A percentile compares a stretch with the other conserved stretches of the same genome.
Conservation (phyloP, 371 early-diverging fungal genomes). For the Mucor plumbeus region DNA sequence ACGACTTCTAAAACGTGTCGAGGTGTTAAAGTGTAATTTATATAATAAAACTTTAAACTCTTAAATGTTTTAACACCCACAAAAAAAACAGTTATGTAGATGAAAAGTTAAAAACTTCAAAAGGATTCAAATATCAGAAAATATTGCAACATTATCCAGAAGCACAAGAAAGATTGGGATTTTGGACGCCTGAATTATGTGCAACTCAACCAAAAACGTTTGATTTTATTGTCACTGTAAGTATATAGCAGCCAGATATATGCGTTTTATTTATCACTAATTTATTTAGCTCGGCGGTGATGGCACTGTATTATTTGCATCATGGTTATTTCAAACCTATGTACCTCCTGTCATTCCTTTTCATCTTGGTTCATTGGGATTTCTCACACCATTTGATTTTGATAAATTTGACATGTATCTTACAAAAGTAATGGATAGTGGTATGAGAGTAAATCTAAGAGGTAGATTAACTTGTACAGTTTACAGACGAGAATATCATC, state of each 20-base stretch:
- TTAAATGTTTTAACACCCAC: neutral
- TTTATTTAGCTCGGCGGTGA: slow-evolving; percentile 78
- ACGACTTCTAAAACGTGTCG: slow-evolving; percentile 31
- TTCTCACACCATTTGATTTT: slow-evolving; percentile 89
- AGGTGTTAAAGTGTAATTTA: slow-evolving; percentile 19
- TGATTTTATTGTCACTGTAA: slow-evolving; percentile 83
- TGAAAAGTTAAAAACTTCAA: slow-evolving; percentile 61
- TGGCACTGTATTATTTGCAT: slow-evolving; percentile 88
- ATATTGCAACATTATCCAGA: slow-evolving; percentile 39
- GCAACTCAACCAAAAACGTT: slow-evolving; percentile 69
- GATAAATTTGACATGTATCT: slow-evolving; percentile 62
- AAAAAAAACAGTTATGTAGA: slow-evolving; percentile 62
- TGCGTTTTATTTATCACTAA: neutral
- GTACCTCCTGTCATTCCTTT: slow-evolving; percentile 94
- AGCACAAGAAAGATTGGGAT: slow-evolving; percentile 52
- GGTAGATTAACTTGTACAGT: slow-evolving; percentile 90
- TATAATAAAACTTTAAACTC: neutral
- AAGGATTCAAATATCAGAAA: slow-evolving; percentile 59
- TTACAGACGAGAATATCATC: slow-evolving; percentile 60
- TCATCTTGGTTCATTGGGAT: slow-evolving; percentile 89
- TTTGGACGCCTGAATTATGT: slow-evolving; percentile 85
- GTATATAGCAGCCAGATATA: neutral
- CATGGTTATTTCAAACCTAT: slow-evolving; percentile 91
- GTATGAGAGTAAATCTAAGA: slow-evolving; percentile 84
- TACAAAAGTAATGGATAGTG: slow-evolving; percentile 65